Evolutionary conservation across 2,329 filamentous ascomycete species (phyloP), one percentile per base, ranked within the genome.

Genomic region (Diplodia sapinea): DNA sequence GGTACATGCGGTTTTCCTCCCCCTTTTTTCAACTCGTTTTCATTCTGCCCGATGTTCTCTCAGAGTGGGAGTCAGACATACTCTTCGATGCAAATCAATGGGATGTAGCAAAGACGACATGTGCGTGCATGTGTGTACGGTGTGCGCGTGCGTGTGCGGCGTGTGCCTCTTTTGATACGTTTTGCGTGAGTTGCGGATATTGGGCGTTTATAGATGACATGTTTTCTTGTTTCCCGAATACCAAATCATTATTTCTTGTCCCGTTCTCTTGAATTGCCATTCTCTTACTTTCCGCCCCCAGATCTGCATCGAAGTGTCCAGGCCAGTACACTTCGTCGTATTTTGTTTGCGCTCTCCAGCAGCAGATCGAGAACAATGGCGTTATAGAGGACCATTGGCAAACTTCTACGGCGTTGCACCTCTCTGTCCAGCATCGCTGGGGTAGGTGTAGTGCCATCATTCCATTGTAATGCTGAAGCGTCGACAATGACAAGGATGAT

Each of bases 191-290:
- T 51, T 7, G 9, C 20, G 43, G 43, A 23, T 4, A 20, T 20
- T 20, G 13, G 43, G 12, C 8, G 29, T 12, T 51, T 38, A 63
- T 63, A 63, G 59, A 63, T 62, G 57, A 47, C 50, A n/a, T 38
- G 17, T 56, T 56, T 38, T 54, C 29, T 52, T 52, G 38, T 62
- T 49, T 50, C 15, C 36, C 59, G n/a, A 63, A 63, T 63, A 63
- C 59, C 59, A 63, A 49, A 1, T 47, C 36, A 50, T 26, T 2
- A 26, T 26, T 47, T 47, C n/a, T 5, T n/a, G 17, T 17, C 17
- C 40, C 17, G 17, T 15, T 40, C 15, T 23, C n/a, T 7, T 9
- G 7, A 17, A 15, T 23, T 56, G 5, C 8, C 20, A 5, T 43
- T 20, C n/a, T 33, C n/a, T 26, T 6, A 33, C 9, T 7, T 7